Evolutionary conservation across 2,329 filamentous ascomycete species (phyloP), one percentile per base, ranked within the genome.

Genomic region (Hymenoscyphus fraxineus): DNA sequence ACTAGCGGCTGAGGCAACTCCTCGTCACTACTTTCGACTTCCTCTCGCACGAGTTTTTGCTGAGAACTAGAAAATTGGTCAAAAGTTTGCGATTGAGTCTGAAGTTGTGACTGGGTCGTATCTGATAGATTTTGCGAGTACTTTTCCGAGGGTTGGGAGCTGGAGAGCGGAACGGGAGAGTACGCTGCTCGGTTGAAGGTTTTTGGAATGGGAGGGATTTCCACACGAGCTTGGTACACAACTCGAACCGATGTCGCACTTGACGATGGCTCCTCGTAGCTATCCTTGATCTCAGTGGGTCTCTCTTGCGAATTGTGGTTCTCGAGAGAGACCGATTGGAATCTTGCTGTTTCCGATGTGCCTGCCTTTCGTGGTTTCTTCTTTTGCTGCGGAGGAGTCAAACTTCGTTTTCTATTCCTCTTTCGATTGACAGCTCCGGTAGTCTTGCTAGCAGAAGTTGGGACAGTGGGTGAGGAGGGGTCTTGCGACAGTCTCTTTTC

Each of bases 281-380:
- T 70, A 65, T 73, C 70, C 41, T 67, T 68, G 15, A 73, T 71
- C 57, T 72, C 71, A 16, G 22, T 64, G 16, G 22, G 22, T 19
- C 16, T 54, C 44, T 47, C 22, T 47, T 64, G 55, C 10, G 40
- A 44, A 39, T 31, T 57, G 41, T 59, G 31, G 27, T 22, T 55
- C 55, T 65, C 65, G 51, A 65, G 62, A 39, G 62, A 66, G 16
- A 62, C 63, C 12, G 62, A 54, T 54, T 65, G 65, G 39, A 64
- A 65, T 55, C 56, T 64, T 15, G 63, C 62, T 16, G 59, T 61
- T 6, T 64, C 57, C 6, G 19, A 51, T 40, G 62, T 62, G 27
- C 59, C 63, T 56, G 56, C 41, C 15, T 58, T 58, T 58, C 57
- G 56, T 5, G 61, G 54, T 54, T 54, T 54, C 19, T 27, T 54